Evolutionary conservation across 225 moss, liverwort and hornwort species (phyloP).

Genomic region (Sphagnum tenellum): DNA sequence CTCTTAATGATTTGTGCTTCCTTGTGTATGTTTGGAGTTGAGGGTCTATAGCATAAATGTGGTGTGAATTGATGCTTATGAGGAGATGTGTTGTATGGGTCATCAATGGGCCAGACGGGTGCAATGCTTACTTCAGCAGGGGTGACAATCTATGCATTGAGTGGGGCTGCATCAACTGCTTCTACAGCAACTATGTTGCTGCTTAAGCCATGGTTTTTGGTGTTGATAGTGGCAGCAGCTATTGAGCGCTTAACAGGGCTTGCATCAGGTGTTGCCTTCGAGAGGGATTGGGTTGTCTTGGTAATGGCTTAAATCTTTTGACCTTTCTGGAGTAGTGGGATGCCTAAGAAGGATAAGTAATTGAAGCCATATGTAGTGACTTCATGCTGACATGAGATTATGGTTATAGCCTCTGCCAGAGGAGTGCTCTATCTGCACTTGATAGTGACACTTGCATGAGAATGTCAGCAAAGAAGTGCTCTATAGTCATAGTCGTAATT

Average conservation of each 20-base stretch:
- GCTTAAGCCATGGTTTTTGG: slow-evolving; percentile 71
- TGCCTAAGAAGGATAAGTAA: too few species aligned
- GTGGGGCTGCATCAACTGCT: slow-evolving; percentile 30
- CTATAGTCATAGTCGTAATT: too few species aligned
- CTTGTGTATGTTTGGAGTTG: background rate
- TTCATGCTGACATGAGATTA: too few species aligned
- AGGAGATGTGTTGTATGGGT: too few species aligned
- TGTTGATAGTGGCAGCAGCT: slow-evolving; percentile 55
- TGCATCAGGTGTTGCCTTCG: slow-evolving; percentile 66
- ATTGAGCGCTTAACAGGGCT: slow-evolving; percentile 69
- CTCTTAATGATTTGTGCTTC: too few species aligned
- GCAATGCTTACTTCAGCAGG: slow-evolving; percentile 64
- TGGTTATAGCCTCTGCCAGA: too few species aligned
- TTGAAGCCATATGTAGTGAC: too few species aligned
- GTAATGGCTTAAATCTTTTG: slow-evolving; percentile 12
- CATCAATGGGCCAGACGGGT: slow-evolving; percentile 32
- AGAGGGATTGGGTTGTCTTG: slow-evolving; percentile 81
- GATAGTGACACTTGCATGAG: too few species aligned
- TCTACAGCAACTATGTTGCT: slow-evolving; percentile 43
- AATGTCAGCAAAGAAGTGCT: too few species aligned
- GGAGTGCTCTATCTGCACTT: too few species aligned
- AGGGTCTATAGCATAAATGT: background rate
- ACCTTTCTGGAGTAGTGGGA: background rate
- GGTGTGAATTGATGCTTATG: background rate
- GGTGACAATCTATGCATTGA: slow-evolving; percentile 58